phyloP scores from a whole-genome alignment of 176 grass and related monocot genomes.

The Cymbopogon citratus region DNA sequence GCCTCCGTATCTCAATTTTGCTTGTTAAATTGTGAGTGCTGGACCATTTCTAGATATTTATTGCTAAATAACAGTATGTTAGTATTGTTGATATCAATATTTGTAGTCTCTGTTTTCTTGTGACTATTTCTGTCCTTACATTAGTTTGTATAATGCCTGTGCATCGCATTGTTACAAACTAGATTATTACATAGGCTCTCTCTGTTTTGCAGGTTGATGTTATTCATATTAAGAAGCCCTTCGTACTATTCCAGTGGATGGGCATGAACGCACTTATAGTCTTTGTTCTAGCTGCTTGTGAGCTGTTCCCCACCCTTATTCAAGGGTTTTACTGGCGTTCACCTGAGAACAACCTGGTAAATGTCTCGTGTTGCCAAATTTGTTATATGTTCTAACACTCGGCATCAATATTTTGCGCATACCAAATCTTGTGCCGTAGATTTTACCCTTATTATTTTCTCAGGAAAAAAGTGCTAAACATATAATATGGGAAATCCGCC shows the following conservation, averaged over 20 bases:
- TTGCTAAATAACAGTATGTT: too few species aligned
- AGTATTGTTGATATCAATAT: too few species aligned
- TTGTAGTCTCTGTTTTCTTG: too few species aligned
- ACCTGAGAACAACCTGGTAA: too few species aligned
- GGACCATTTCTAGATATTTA: too few species aligned
- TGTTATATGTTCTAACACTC: background rate
- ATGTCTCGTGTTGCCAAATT: background rate
- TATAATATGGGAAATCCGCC: background rate
- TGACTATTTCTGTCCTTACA: too few species aligned
- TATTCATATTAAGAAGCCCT: slow-evolving; percentile 47
- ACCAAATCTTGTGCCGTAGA: background rate
- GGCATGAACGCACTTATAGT: slow-evolving; percentile 90
- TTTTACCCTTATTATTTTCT: background rate
- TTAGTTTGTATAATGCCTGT: too few species aligned
- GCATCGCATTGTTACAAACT: too few species aligned
- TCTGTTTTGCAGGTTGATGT: slow-evolving; percentile 62
- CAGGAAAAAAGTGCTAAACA: background rate
- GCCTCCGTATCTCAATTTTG: too few species aligned
- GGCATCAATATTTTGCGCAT: background rate
- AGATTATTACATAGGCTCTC: background rate
- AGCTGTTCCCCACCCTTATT: slow-evolving; percentile 71
- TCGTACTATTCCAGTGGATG: slow-evolving; percentile 90
- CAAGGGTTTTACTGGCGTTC: too few species aligned
- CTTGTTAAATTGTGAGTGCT: too few species aligned
- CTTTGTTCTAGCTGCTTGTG: slow-evolving; percentile 71